Base-by-base conservation (phyloP, 495 filamentous ascomycete species). In the Hypoxylon crocopeplum region DNA sequence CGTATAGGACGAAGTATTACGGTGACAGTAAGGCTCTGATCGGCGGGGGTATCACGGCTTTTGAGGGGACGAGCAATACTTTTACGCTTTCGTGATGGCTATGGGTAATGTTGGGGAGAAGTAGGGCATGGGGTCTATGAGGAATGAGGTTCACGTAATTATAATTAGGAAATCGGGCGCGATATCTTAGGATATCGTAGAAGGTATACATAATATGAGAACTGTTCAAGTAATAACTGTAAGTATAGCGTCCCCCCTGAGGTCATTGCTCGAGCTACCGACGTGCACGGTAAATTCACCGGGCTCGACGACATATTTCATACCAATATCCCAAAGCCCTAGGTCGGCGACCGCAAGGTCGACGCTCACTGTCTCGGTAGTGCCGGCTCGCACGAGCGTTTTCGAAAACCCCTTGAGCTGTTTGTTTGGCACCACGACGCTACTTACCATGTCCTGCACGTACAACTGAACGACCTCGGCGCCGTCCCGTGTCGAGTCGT, bases 1-100 rank as follows among this genome's bases (percentile, higher is more conserved):
- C 79, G 47, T 97, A 96, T 74, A 79, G 94, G 41, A 76, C 94
- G 33, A 84, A 79, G 74, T 98, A 98, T 68, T 91, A 88, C 75
- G 94, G 94, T 0, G 92, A 96, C 76, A 79, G 81, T 16, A 97
- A 93, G 79, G 76, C 77, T 5, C 56, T 77, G 17, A 48, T 86
- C 17, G 66, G 71, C 4, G 93, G 93, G 12, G 75, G 61, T 20
- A 84, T 97, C 37, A 81, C 76, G 39, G 71, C 79, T 19, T 98
- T 98, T 79, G 79, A 86, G 64, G 92, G 92, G 3, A 79, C 80
- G 24, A 91, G 88, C 64, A 75, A 79, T 38, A 68, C 69, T 44
- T 96, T 96, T 75, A 84, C 62, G 17, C 42, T 82, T 38, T 55
- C 62, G 5, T 81, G 57, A 70, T 15, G 21, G 27, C n/a, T 15